Base-by-base conservation (phyloP, 306 rosid species). In the Vigna trinervia region DNA sequence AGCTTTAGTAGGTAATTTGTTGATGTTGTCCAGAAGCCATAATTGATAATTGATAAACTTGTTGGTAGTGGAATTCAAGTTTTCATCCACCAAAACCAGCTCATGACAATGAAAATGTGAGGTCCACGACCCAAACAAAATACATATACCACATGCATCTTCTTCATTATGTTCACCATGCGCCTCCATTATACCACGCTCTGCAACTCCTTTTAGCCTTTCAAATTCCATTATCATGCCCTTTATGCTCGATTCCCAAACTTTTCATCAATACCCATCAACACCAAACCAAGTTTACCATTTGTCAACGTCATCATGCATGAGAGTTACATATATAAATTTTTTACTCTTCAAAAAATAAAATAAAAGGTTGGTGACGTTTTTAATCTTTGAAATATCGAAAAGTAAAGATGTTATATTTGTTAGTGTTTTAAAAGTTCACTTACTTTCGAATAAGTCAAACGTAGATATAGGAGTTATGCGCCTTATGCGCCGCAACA, bases 51-150 rank as follows among this genome's bases (percentile, higher is more conserved):
- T 75, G 53, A 12, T 10, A 63, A 26, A 39, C 14, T 51, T 51
- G 6, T 41, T 63, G 5, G 7, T 15, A 34, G 82, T 76, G 69
- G 85, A 52, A 71, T 62, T 80, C 17, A 66, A 20, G 22, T 63
- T 78, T 78, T 70, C 70, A 72, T 69, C 62, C 3, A 77, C 69
- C 64, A 64, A 71, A 70, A 70, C 54, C 63, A 61, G 62, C 54
- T 17, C 46, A 38, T 69, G 59, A 9, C 12, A 60, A 75, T 38
- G 7, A 60, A 60, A 67, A n/a, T 68, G 64, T 74, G 57, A 81
- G 84, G 76, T 20, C 84, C 80, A 46, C 76, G 36, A 6, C 48
- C 19, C 47, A 6, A 47, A 28, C 5, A 7, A 26, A 38, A 5
- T 4, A 57, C 20, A 15, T n/a, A 15, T n/a, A 14, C 71, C 63